Evolutionary conservation across 495 filamentous ascomycete species (phyloP).

Genomic region (Neurospora sublineolata): DNA sequence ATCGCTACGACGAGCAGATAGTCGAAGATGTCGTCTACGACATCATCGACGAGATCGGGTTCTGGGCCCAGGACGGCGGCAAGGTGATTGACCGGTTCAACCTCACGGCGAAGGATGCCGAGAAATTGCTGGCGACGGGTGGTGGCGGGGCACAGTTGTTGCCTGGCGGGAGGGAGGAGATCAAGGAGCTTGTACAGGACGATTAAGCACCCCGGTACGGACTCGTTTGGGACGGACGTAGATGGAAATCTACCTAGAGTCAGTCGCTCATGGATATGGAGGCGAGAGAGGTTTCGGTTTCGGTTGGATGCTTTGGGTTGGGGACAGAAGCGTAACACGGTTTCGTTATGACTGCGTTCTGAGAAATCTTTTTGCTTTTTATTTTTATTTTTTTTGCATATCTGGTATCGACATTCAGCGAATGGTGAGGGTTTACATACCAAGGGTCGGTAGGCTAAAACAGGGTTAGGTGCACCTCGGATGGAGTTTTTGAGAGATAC

Average conservation of each 20-base stretch:
- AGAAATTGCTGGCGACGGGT: slow-evolving; percentile 22
- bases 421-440: not conserved
- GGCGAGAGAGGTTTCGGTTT: not conserved
- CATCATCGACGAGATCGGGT: slow-evolving; percentile 82
- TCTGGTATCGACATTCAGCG: not conserved
- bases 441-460: not conserved
- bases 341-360: not conserved
- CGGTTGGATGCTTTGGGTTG: not conserved
- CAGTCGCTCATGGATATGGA: not conserved
- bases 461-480: not conserved
- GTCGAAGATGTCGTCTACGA: slow-evolving; percentile 90
- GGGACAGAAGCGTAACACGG: not conserved
- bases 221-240: not conserved
- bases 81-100: slow-evolving; percentile 28
- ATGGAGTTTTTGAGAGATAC: not conserved
- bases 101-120: slow-evolving; percentile 22
- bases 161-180: slow-evolving; percentile 37
- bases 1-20: slow-evolving; percentile 87
- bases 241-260: not conserved
- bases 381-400: not conserved
- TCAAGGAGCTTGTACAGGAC: slow-evolving; percentile 54
- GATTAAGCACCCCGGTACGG: slow-evolving; percentile 29
- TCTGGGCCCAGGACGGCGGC: slow-evolving; percentile 56
- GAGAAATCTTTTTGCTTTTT: not conserved
- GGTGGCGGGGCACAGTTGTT: slow-evolving; percentile 23